Evolutionary conservation across 1,139 yeast species (phyloP).

Genomic region (Meyerozyma elateridarum): DNA sequence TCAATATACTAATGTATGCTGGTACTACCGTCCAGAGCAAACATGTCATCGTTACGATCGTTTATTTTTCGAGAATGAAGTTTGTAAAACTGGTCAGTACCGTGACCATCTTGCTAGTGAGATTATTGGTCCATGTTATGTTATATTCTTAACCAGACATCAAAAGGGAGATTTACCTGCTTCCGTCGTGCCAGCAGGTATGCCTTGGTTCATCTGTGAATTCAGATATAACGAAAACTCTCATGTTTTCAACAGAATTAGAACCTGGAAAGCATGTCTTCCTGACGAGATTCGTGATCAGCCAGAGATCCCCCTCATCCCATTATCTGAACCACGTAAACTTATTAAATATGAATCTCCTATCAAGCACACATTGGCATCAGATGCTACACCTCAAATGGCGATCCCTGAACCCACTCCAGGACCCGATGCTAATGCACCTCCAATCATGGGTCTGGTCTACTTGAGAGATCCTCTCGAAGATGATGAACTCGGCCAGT

Average conservation of each 20-base stretch:
- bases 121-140: constrained; percentile 89
- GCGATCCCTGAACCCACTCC: constrained; percentile 79
- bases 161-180: constrained; percentile 91
- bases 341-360: constrained; percentile 80
- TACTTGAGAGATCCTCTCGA: constrained; percentile 70
- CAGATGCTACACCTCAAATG: constrained; percentile 66
- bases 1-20: constrained; percentile 88
- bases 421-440: constrained; percentile 71
- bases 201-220: constrained; percentile 92
- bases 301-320: constrained; percentile 72
- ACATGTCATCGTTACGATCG: constrained; percentile 91
- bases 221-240: constrained; percentile 89
- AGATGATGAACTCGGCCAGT: constrained; percentile 77
- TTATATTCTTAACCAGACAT: constrained; percentile 88
- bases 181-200: constrained; percentile 55
- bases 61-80: constrained; percentile 87
- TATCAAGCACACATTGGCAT: constrained; percentile 66
- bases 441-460: constrained; percentile 90
- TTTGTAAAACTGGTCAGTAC: constrained; percentile 93
- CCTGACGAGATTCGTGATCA: constrained; percentile 92
- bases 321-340: constrained; percentile 52
- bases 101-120: constrained; percentile 89
- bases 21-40: constrained; percentile 98
- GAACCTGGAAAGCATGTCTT: constrained; percentile 98
- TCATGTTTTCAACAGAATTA: constrained; percentile 84